Percentiles rank a stretch among this genome's conserved stretches.
phyloP scores from a whole-genome alignment of 2,329 filamentous ascomycete species.

The Sordariomycetes sp. region DNA sequence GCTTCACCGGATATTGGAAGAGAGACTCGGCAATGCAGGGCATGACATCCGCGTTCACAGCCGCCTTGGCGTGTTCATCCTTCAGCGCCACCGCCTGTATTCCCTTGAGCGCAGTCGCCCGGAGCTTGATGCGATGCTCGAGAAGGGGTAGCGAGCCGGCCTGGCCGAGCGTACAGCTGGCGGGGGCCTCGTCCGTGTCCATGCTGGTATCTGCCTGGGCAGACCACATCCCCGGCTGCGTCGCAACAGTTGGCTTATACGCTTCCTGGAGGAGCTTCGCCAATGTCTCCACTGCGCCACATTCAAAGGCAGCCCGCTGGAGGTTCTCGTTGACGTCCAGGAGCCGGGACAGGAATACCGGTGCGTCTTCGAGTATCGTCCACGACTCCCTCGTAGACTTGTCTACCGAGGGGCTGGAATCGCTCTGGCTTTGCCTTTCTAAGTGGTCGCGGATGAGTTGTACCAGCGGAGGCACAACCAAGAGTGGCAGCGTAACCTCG shows the following conservation, averaged over 20 bases:
- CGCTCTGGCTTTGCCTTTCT: not conserved
- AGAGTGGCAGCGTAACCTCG: slow-evolving; percentile 48
- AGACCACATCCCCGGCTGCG: slow-evolving; percentile 23
- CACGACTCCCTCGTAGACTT: slow-evolving; percentile 26
- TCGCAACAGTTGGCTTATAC: slow-evolving; percentile 28
- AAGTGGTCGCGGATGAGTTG: slow-evolving; percentile 34
- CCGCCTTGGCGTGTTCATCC: slow-evolving; percentile 69
- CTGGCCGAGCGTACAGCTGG: slow-evolving; percentile 38
- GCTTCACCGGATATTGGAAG: slow-evolving; percentile 36
- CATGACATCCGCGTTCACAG: slow-evolving; percentile 72
- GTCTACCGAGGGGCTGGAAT: slow-evolving; percentile 12
- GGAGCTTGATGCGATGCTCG: slow-evolving; percentile 59
- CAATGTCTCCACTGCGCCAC: slow-evolving; percentile 30
- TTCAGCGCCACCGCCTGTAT: slow-evolving; percentile 73
- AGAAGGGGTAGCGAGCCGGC: slow-evolving; percentile 45
- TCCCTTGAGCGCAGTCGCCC: slow-evolving; percentile 65
- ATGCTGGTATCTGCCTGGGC: slow-evolving; percentile 20
- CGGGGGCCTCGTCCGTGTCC: slow-evolving; percentile 18
- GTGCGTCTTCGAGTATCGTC: slow-evolving; percentile 54
- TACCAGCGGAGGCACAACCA: slow-evolving; percentile 59
- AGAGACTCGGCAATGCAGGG: slow-evolving; percentile 77
- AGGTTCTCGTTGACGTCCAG: slow-evolving; percentile 66
- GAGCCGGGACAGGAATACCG: slow-evolving; percentile 63
- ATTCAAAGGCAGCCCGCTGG: slow-evolving; percentile 71
- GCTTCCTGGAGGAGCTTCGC: slow-evolving; percentile 35